Evolutionary conservation across 129 eudicot species (phyloP).

Genomic region (Helichrysum umbraculigerum): DNA sequence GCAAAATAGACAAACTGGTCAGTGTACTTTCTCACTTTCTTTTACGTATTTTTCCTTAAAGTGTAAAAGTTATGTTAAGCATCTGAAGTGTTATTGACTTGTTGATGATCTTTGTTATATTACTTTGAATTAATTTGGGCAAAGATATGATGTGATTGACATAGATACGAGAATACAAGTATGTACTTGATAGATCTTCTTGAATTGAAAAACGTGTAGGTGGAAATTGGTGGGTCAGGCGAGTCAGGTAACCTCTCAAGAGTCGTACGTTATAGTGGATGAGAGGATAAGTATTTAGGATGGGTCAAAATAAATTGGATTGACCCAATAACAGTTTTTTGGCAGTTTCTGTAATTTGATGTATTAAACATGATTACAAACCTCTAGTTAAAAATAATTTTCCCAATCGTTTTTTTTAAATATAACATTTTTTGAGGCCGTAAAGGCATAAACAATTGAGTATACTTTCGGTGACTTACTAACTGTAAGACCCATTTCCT

Average conservation of each 20-base stretch:
- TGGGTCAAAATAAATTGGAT: background rate
- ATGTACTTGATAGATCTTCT: background rate
- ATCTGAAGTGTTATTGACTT: background rate
- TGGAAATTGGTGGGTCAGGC: background rate
- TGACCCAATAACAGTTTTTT: background rate
- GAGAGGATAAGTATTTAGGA: background rate
- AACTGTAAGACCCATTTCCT: background rate
- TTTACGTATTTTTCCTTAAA: background rate
- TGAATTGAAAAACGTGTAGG: background rate
- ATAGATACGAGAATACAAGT: background rate
- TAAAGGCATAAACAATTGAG: constrained; percentile 6
- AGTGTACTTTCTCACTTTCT: background rate
- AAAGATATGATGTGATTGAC: background rate
- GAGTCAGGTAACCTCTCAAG: background rate
- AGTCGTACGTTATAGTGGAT: background rate
- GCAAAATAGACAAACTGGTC: constrained; percentile 2
- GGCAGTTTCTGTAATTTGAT: no score
- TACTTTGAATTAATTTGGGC: background rate
- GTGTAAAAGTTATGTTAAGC: background rate
- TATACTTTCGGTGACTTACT: background rate
- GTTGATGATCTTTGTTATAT: background rate
- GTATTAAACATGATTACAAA: no score
- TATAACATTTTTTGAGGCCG: background rate
- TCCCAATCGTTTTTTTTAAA: background rate
- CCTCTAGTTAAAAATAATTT: background rate